Evolutionary conservation across 169 alveolate species (phyloP), one percentile per base, ranked within the genome.

Genomic region (Plasmodium chabaudi): DNA sequence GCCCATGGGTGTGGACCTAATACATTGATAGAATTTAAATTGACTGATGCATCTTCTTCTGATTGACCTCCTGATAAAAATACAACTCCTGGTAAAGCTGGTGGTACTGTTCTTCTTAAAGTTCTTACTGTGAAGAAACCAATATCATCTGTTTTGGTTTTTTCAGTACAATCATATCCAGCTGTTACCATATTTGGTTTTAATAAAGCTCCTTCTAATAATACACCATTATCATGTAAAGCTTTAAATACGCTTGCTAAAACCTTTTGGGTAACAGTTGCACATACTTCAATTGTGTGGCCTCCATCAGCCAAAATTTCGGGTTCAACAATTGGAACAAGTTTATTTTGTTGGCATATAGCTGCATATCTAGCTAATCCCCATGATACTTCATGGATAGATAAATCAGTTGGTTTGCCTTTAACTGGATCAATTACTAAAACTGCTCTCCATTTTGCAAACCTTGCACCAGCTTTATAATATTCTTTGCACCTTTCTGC

Each of bases 401-500:
- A 96, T 73, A 95, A 94, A 74, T 95, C 94, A 57, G 99, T 93
- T 7, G 99, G 99, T 93, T 93, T 94, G 72, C 89, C 92, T 87
- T 95, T 96, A 12, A 89, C 95, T 47, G 88, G 94, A 77, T 96
- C 99, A 88, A 99, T 97, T 88, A 95, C 96, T 68, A 98, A 93
- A 39, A 98, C 99, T 39, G 99, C 98, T 92, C 99, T 97, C 99
- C 99, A 99, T 95, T 99, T 99, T 88, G 99, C 99, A 93, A 99
- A 99, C 68, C 99, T 96, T 70, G 99, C 99, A 49, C 99, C 99
- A 70, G 98, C 96, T 69, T 94, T 96, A 93, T 99, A 98, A 95
- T 96, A 98, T 94, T 96, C 96, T 72, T 93, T 88, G 97, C 99
- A 98, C 91, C 99, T 93, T 68, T 97, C 98, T 65, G 97, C 99